Evolutionary conservation across 2,329 filamentous ascomycete species (phyloP), one percentile per base, ranked within the genome.

Genomic region (Orbilia oligospora): DNA sequence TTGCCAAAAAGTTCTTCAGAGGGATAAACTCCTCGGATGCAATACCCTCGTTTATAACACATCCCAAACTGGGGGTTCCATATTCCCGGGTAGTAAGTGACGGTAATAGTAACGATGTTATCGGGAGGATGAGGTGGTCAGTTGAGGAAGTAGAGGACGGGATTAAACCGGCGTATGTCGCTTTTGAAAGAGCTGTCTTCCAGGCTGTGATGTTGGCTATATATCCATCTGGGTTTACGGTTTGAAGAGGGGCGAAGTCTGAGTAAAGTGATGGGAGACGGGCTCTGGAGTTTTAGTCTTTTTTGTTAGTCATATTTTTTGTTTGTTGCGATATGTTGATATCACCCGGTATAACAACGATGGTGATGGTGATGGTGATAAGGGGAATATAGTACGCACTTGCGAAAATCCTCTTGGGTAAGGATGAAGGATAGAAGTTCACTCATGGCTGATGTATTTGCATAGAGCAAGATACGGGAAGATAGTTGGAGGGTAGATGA

Each of bases 191-290:
- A 1, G 90, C 93, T 46, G 89, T 88, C 73, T 91, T 90, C 94
- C 94, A 97, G 66, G 93, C 92, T 5, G 88, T 86, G 49, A 93
- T 87, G 83, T 97, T 97, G 51, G 93, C 93, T 20, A 87, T 86
- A 86, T 93, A 97, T 82, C 93, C 93, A 84, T 97, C 93, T 0
- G 93, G 93, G 83, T 97, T 97, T 22, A 92, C 89, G 46, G 88
- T 89, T 82, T 88, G 88, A 81, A 95, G 93, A 4, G 89, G 85
- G 44, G 90, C 87, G 83, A 97, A 97, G 84, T 97, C 94, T 58
- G 93, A 94, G 85, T 97, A 97, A 55, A 97, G 90, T 4, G 93
- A 94, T 12, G 93, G 91, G 12, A 97, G 88, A 63, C 94, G 92
- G 80, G 91, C 89, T 85, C 91, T 93, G 81, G 3, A 5, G 8